These are phyloP conservation scores for Pseudoperonospora humuli DNA, from an alignment of 352 stramenopile species.

Conservation along the genomic window DNA sequence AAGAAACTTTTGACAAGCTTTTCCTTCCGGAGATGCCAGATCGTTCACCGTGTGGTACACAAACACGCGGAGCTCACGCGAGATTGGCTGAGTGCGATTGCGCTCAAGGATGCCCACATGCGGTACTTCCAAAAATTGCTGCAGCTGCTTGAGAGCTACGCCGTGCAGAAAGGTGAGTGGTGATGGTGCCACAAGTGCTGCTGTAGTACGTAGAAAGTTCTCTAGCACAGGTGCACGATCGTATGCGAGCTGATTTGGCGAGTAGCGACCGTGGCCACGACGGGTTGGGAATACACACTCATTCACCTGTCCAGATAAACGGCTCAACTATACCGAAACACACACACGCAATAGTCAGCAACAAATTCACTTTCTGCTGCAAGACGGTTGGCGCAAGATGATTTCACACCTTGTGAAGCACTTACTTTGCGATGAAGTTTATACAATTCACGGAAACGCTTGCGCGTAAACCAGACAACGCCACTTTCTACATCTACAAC, in stretches of 20 bases:
- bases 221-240: constrained; percentile 69
- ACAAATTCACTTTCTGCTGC: not conserved
- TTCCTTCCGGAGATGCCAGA: constrained; percentile 65
- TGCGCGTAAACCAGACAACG: constrained; percentile 78
- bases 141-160: constrained; percentile 67
- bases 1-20: constrained; percentile 70
- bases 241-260: constrained; percentile 45
- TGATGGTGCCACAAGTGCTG: constrained; percentile 63
- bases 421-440: constrained; percentile 77
- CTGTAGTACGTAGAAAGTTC: constrained; percentile 64
- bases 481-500: constrained; percentile 81
- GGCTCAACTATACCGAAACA: constrained; percentile 36
- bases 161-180: constrained; percentile 69
- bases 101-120: constrained; percentile 57
- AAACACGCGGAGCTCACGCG: constrained; percentile 65
- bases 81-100: constrained; percentile 75
- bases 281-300: constrained; percentile 68
- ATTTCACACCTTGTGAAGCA: not conserved
- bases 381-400: not conserved
- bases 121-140: constrained; percentile 75
- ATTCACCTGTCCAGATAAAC: constrained; percentile 54
- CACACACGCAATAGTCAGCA: constrained; percentile 5
- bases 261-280: constrained; percentile 46
- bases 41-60: constrained; percentile 80
- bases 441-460: constrained; percentile 74